Conservation (phyloP, 352 stramenopile genomes). For the Pythium volutum region DNA sequence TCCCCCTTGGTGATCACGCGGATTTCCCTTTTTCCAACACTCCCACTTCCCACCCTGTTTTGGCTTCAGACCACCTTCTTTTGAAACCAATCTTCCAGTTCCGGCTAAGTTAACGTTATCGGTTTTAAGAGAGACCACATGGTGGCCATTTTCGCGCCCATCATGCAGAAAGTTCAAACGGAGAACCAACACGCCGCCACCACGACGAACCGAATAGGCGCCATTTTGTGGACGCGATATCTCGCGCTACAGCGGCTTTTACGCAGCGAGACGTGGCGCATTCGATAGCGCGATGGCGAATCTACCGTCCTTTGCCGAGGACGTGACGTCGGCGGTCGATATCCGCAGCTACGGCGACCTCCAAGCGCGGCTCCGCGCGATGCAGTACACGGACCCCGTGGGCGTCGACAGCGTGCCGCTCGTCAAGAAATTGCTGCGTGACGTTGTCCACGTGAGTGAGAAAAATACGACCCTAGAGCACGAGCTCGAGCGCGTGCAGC, state of each 20-base stretch:
- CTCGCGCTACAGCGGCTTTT: not conserved
- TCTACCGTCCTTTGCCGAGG: constrained; percentile 32
- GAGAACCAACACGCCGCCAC: not conserved
- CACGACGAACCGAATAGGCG: not conserved
- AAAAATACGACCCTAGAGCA: constrained; percentile 34
- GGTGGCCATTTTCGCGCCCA: not conserved
- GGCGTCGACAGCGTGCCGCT: constrained; percentile 57
- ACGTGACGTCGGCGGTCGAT: constrained; percentile 37
- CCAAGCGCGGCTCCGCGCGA: constrained; percentile 48
- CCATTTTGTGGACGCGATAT: constrained; percentile 7
- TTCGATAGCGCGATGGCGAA: constrained; percentile 28
- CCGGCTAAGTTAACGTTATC: not conserved
- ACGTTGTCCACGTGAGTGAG: constrained; percentile 38
- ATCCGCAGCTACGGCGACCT: constrained; percentile 54
- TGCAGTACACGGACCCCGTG: constrained; percentile 64
- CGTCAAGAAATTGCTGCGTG: constrained; percentile 51
- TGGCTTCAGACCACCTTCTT: not conserved
- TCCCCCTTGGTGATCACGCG: not conserved
- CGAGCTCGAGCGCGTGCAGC: constrained; percentile 50
- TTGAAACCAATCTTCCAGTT: not conserved
- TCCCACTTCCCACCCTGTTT: not conserved
- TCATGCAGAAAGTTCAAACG: not conserved
- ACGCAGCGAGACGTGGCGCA: not conserved
- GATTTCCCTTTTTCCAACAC: not conserved
- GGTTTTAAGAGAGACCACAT: constrained; percentile 9